Percentiles rank a stretch among this genome's conserved stretches.
Evolutionary conservation across 371 early-diverging fungal species (phyloP).

Genomic region (Edhazardia aedis): DNA sequence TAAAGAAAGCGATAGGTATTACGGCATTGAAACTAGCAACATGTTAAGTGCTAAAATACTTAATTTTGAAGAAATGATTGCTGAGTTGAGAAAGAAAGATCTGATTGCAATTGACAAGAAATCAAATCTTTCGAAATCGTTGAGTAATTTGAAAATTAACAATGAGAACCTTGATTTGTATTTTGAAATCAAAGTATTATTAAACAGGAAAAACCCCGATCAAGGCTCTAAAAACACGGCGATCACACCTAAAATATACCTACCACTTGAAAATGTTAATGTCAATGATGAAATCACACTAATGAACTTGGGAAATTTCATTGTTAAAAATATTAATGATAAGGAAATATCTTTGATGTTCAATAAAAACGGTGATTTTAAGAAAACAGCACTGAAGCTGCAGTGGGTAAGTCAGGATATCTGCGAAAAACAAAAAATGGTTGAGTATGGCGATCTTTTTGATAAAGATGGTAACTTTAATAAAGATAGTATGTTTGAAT

Average conservation of each 20-base stretch:
- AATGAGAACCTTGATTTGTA: conserved; percentile 48
- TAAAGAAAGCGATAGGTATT: conserved; percentile 68
- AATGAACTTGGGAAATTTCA: conserved; percentile 97
- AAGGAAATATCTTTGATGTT: conserved; percentile 51
- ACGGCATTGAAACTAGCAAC: conserved; percentile 54
- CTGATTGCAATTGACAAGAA: neutral
- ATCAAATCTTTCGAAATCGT: conserved; percentile 22
- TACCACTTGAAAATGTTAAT: conserved; percentile 73
- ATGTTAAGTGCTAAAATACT: conserved; percentile 4
- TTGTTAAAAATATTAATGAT: conserved; percentile 53
- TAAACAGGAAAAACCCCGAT: conserved; percentile 78
- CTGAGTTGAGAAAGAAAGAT: neutral
- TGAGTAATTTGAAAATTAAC: conserved; percentile 52
- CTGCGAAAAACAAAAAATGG: conserved; percentile 46
- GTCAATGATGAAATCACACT: conserved; percentile 76
- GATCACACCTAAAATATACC: conserved; percentile 55
- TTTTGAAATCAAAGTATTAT: conserved; percentile 49
- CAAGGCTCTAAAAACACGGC: conserved; percentile 66
- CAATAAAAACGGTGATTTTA: conserved; percentile 78
- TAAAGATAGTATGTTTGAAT: conserved; percentile 61
- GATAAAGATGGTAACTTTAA: conserved; percentile 61
- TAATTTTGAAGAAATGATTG: conserved; percentile 6
- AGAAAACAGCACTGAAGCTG: conserved; percentile 89
- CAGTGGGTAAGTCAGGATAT: conserved; percentile 62
- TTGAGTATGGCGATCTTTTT: conserved; percentile 57